Evolutionary conservation across 2,329 filamentous ascomycete genomes (phyloP), one percentile per base, ranked within the genome.

Genomic region (Rachicladosporium sp.): DNA sequence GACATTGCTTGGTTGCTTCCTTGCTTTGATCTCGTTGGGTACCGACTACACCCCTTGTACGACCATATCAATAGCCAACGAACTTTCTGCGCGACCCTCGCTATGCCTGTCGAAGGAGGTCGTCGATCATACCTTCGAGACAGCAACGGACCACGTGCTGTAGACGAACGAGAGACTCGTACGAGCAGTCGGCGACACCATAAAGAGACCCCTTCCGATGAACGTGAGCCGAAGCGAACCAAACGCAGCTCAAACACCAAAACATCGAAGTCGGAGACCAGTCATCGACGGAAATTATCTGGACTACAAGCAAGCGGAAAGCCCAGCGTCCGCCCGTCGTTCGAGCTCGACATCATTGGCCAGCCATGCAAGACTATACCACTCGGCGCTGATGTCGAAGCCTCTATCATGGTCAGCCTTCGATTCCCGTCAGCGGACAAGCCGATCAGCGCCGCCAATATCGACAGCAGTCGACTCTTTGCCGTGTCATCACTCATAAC

Each of bases 341-440:
- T 56, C 41, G 51, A 54, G 36, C 46, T 58, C 29, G 52, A 58
- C 38, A 43, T 58, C 42, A 56, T 57, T 21, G 50, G 48, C 8
- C 55, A 56, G 40, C 55, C 55, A 21, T 42, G 43, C 9, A 33
- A 42, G 33, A 40, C 44, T 13, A 45, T 54, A 11, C 41, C 48
- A 10, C 49, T 54, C 10, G 55, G 55, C 23, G 46, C 48, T 31
- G 46, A 52, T 12, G 49, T 57, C 9, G 53, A 54, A 31, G 50
- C 48, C 3, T 54, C 55, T 4, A 50, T 55, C 37, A 51, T 56
- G 47, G 46, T 56, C 43, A 55, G 51, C 42, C 42, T 58, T 8
- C 43, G 43, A 15, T 43, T 50, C 10, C 48, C 53, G 2, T 44
- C 48, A 2, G 36, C 46, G 10, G 53, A 56, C 21, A 41, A 43